Percentiles rank a stretch among this genome's conserved stretches.
These are phyloP conservation scores for Claviceps pusilla DNA, from an alignment of 2,329 filamentous ascomycete species.

Conservation along the genomic window DNA sequence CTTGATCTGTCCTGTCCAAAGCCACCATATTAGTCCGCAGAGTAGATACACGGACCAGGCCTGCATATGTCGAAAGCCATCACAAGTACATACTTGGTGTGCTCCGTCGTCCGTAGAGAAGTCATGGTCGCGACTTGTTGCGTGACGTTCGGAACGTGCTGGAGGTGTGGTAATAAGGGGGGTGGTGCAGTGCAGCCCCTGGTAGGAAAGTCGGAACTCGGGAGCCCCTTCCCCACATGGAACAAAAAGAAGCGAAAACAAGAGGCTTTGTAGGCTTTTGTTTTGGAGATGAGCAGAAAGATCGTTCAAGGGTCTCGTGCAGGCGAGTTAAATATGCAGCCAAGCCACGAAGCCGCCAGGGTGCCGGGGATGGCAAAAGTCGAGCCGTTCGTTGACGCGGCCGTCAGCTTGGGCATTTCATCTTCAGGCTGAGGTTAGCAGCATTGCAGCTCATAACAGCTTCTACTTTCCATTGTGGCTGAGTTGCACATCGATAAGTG, in stretches of 20 bases:
- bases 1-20: conserved; percentile 44
- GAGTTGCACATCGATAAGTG: conserved; percentile 2
- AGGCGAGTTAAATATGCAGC: neutral
- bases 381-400: neutral
- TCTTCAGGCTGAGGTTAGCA: neutral
- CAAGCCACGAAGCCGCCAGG: too few relatives aligned
- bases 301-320: neutral
- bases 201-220: neutral
- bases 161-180: neutral
- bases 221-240: neutral
- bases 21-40: neutral
- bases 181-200: neutral
- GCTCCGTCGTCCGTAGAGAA: conserved; percentile 20
- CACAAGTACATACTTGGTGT: conserved; percentile 19
- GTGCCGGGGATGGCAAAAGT: neutral
- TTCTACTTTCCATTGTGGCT: neutral
- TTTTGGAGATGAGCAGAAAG: neutral
- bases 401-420: neutral
- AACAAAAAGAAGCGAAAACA: neutral
- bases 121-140: conserved; percentile 12
- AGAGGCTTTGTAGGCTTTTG: neutral
- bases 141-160: conserved; percentile 3
- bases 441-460: neutral
- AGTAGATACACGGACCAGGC: neutral
- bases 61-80: neutral